Base-by-base conservation (phyloP, 164 flowering plant species). In the Sedum album region DNA sequence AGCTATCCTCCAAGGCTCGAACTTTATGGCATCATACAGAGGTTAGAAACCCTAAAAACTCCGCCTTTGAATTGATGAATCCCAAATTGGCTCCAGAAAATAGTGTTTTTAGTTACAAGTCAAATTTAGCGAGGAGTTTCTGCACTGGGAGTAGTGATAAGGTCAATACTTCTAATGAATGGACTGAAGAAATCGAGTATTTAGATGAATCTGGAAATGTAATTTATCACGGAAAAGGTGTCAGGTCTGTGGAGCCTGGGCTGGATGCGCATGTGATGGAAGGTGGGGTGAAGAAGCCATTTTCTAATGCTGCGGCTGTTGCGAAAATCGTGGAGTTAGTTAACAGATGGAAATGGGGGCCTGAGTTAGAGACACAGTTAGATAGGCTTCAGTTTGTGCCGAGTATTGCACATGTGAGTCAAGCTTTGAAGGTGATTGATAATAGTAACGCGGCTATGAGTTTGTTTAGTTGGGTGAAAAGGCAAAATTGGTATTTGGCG, bases 261-360 rank as follows among this genome's bases (percentile, higher is more conserved):
- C 18, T 81, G 0, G 98, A 94, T 76, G 98, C 85, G 33, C 97
- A 94, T 81, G 89, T 94, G 6, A 82, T 94, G 93, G 80, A 85
- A 21, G 98, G 98, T 55, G 93, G 80, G 7, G 20, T 94, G 35
- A 91, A 82, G 80, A 88, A 88, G 79, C 88, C 96, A 1, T 76
- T 89, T 61, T 66, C 77, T 69, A 86, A 89, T 78, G 86, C 83
- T 36, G 72, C 82, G 0, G 94, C 89, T 0, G 93, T 93, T 46
- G 84, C 87, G 0, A 93, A 91, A 74, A 82, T 93, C 23, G 88
- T 91, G 6, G 98, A 91, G 82, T 78, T 86, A 48, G 91, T 88
- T 31, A 86, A 81, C 69, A 85, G 98, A 74, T 93, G 98, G 98
- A 88, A 80, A 78, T 93, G 98, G 98, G 97, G 97, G 3, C 98